Evolutionary conservation across 192 early-diverging fungal species (phyloP), one percentile per base, ranked within the genome.

Genomic region (Entomortierella lignicola): DNA sequence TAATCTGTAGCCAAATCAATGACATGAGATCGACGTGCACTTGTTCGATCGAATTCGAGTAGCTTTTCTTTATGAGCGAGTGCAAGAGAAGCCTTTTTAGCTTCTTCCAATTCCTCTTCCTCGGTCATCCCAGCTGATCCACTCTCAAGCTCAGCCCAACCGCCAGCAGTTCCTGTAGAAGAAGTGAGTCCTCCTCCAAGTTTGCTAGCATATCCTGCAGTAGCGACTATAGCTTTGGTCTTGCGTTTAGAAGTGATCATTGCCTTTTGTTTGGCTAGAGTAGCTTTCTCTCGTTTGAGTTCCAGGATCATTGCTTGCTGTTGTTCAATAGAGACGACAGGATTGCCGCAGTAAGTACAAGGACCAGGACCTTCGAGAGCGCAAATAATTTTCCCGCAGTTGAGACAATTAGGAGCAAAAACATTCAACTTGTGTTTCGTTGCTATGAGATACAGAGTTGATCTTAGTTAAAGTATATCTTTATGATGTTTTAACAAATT

Each of bases 361-460:
- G 88, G 87, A 0, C 88, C 88, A 0, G 81, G 69, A 1, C 87
- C 87, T 47, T 90, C 88, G 26, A 71, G 55, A 5, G 67, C 65
- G 60, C 88, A 90, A 18, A 90, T 88, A 53, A 90, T 90, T 62
- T 88, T 88, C 4, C 88, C 88, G 69, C 88, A 90, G 52, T 61
- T 85, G 20, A 90, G 60, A 59, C 87, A 89, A 42, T 89, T 89
- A 2, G 87, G 87, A 27, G 85, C 85, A 60, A 86, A 83, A 0
- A 77, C 84, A 13, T 88, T 65, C 32, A 90, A 55, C 27, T 77
- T 69, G 70, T 90, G 88, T 43, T 84, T 85, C 0, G 85, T 88
- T 8, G 88, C 88, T 88, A 18, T 2, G 1, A 8, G 10, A 8
- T 0, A 18, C 25, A n/a, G 27, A 26, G 30, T 12, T 27, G 53